These are phyloP conservation scores for Chlamydomonas schloesseri DNA, from an alignment of 139 green algal genomes.

Conservation along the genomic window DNA sequence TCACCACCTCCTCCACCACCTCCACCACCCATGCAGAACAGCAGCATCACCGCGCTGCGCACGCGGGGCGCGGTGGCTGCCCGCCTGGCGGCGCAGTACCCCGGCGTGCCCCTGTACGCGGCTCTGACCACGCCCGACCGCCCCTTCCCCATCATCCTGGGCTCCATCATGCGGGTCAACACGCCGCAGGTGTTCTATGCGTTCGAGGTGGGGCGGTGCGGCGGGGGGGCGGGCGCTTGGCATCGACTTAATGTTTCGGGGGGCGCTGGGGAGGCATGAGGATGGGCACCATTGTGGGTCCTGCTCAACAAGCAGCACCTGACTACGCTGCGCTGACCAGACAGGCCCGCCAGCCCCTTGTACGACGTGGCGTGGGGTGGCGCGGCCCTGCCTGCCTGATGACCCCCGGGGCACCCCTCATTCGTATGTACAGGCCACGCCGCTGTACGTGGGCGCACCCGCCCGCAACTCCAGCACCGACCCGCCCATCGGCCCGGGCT, in stretches of 20 bases:
- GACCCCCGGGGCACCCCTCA: too few relatives aligned
- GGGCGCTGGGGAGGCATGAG: background rate
- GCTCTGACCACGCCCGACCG: conserved; percentile 13
- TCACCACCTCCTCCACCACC: background rate
- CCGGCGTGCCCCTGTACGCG: conserved; percentile 34
- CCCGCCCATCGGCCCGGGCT: conserved; percentile 23
- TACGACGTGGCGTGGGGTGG: too few relatives aligned
- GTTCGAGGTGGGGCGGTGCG: conserved; percentile 25
- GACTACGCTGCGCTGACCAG: background rate
- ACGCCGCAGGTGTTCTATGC: conserved; percentile 44
- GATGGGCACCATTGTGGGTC: background rate
- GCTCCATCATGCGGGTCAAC: conserved; percentile 33
- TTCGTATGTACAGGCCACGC: conserved; percentile 35
- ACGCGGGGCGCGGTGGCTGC: conserved; percentile 15
- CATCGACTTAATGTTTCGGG: too few relatives aligned
- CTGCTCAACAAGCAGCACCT: too few relatives aligned
- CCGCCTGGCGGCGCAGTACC: conserved; percentile 22
- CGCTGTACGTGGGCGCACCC: conserved; percentile 13
- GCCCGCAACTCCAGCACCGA: background rate
- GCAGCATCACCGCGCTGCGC: conserved; percentile 26
- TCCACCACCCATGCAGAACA: conserved; percentile 33
- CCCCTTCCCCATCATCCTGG: conserved; percentile 52
- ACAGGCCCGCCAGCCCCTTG: too few relatives aligned
- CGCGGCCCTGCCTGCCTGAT: too few relatives aligned
- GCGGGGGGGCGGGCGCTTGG: too few relatives aligned